phyloP scores from a whole-genome alignment of 2,329 filamentous ascomycete species.

The Monosporascus sp. region DNA sequence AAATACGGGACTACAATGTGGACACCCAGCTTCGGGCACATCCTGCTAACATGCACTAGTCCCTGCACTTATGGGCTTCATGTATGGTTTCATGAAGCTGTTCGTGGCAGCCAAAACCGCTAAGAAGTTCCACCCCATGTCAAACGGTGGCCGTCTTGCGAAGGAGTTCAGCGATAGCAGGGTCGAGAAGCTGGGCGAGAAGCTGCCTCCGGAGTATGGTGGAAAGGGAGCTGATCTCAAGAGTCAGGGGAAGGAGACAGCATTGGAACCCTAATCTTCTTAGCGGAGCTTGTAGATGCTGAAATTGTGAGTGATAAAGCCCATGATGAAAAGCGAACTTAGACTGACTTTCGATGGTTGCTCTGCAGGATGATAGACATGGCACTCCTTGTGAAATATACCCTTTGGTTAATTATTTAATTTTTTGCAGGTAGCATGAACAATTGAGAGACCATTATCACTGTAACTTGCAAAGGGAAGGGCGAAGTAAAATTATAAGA shows the following conservation, averaged over 20 bases:
- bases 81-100: slow-evolving; percentile 70
- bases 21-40: not conserved
- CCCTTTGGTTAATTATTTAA: too few species aligned
- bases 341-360: too few species aligned
- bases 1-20: too few species aligned
- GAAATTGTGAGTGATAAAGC: not conserved
- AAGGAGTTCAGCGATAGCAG: slow-evolving; percentile 50
- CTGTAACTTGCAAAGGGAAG: too few species aligned
- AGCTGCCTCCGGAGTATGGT: slow-evolving; percentile 73
- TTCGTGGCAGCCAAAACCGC: slow-evolving; percentile 69
- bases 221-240: slow-evolving; percentile 55
- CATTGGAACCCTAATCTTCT: slow-evolving; percentile 5
- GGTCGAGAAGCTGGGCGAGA: slow-evolving; percentile 52
- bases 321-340: too few species aligned
- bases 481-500: too few species aligned
- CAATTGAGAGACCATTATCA: too few species aligned
- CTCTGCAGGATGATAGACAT: too few species aligned
- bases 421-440: too few species aligned
- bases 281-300: not conserved
- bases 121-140: slow-evolving; percentile 75
- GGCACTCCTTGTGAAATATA: too few species aligned
- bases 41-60: slow-evolving; percentile 37
- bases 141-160: slow-evolving; percentile 66
- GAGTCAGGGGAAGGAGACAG: slow-evolving; percentile 21
- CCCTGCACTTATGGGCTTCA: slow-evolving; percentile 84